Base-by-base conservation (phyloP, 768 basidiomycete species). In the Cantharellus cinnabarinus region DNA sequence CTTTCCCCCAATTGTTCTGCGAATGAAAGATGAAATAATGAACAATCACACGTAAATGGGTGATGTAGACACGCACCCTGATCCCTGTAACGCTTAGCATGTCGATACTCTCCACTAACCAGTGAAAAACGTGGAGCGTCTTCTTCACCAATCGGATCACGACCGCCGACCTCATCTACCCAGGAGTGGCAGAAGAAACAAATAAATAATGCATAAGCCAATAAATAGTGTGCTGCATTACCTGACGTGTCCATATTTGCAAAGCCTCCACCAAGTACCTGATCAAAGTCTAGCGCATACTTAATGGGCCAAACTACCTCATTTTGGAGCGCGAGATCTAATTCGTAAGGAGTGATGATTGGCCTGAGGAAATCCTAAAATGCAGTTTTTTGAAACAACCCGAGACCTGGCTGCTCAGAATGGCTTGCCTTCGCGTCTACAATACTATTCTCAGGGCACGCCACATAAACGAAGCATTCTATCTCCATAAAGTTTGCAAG, bases 401-500 rank as follows among this genome's bases (percentile, higher is more conserved):
- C 1, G 44, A n/a, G 38, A 20, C 56, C 5, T 57, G 5, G 14
- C 41, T 41, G 56, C 5, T 39, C 40, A 39, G 37, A 48, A 40
- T 57, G 35, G 5, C 56, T 57, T 38, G 68, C 68, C 60, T 67
- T 71, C 3, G 65, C 65, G 62, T 72, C 70, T 14, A 75, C 69
- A 35, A 97, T 67, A 57, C 84, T 87, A 64, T 94, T 94, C 68
- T 99, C 93, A 0, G 84, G 85, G 69, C 95, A 99, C 2, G 93
- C 93, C 2, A 95, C 87, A 60, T 95, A 75, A 15, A 97, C 83
- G 66, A 90, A 98, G 65, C 91, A 94, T 67, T 97, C 94, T 55
- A 99, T 83, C 68, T 97, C 93, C 66, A 86, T 77, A 68, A 97
- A 98, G 70, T 98, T 99, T 4, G 83, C 94, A 29, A 98, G 76